These are phyloP conservation scores for Bipolaris zeicola DNA, from an alignment of 2,329 filamentous ascomycete genomes.

Conservation along the genomic window DNA sequence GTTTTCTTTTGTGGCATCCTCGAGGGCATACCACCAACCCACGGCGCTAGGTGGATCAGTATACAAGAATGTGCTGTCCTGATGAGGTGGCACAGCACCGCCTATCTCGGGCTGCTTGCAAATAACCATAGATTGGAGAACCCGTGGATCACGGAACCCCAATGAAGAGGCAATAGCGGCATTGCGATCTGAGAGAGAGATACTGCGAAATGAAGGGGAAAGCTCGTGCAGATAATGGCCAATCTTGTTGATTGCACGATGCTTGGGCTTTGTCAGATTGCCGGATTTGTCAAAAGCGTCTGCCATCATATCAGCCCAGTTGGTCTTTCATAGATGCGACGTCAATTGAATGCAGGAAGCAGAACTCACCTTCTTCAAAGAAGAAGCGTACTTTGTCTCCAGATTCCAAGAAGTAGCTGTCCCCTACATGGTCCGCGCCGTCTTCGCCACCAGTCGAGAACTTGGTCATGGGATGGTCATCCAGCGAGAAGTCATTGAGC, in stretches of 20 bases:
- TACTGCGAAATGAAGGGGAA: constrained; percentile 54
- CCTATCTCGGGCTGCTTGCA: constrained; percentile 98
- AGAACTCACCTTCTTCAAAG: constrained; percentile 74
- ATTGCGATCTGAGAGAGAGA: constrained; percentile 61
- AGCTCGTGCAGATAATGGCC: constrained; percentile 58
- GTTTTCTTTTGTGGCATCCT: constrained; percentile 86
- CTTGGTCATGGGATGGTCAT: constrained; percentile 86
- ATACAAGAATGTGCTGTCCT: constrained; percentile 91
- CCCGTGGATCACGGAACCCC: constrained; percentile 75
- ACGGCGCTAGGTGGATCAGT: constrained; percentile 87
- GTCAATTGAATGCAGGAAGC: background rate
- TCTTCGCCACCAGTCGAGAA: constrained; percentile 83
- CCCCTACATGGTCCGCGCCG: constrained; percentile 77
- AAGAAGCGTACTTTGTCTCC: constrained; percentile 96
- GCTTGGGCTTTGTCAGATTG: constrained; percentile 75
- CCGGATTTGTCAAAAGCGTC: constrained; percentile 77
- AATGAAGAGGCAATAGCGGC: constrained; percentile 70
- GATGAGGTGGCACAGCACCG: constrained; percentile 86
- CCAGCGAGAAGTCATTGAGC: constrained; percentile 76
- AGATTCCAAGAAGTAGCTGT: constrained; percentile 89
- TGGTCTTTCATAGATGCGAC: background rate
- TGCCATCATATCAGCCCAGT: constrained; percentile 22
- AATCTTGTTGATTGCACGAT: constrained; percentile 78
- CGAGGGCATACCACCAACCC: constrained; percentile 96
- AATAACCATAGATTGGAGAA: constrained; percentile 95